Percentiles rank a stretch among this genome's conserved stretches.
phyloP scores from a whole-genome alignment of 805 yeast genomes.

The Alloascoidea africana region DNA sequence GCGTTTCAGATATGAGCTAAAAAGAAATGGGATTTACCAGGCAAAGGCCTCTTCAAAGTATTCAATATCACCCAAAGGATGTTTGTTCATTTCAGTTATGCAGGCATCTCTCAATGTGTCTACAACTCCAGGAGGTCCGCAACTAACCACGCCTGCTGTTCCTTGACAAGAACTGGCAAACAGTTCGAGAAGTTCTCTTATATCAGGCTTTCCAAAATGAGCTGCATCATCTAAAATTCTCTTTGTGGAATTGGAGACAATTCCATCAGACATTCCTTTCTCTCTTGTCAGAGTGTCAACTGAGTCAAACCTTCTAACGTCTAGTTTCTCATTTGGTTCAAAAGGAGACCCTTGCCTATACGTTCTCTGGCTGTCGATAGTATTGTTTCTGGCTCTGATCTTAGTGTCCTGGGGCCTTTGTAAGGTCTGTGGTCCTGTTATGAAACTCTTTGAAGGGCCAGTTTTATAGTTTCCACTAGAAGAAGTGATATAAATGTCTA shows the following conservation, averaged over 20 bases:
- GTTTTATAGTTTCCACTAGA: constrained; percentile 7
- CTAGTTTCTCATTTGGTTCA: no score
- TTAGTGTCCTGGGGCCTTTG: not conserved
- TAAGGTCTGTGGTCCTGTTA: not conserved
- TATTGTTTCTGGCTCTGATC: constrained; percentile 4
- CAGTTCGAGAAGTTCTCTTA: constrained; percentile 22
- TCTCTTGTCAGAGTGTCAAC: no score
- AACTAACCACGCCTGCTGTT: constrained; percentile 35
- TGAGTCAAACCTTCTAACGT: no score
- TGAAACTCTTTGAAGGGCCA: constrained; percentile 7
- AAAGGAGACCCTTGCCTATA: no score
- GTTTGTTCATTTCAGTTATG: constrained; percentile 23
- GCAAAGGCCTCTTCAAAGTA: constrained; percentile 62
- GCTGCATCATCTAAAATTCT: not conserved
- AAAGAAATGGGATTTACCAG: no score
- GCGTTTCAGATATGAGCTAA: no score
- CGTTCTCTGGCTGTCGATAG: constrained; percentile 7
- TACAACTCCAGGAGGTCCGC: constrained; percentile 48
- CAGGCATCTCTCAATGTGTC: constrained; percentile 40
- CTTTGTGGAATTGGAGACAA: no score
- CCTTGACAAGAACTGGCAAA: constrained; percentile 24
- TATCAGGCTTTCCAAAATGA: constrained; percentile 25
- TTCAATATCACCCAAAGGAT: constrained; percentile 32
- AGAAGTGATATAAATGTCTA: constrained; percentile 7
- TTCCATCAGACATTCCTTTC: no score